Percentiles rank a stretch among this genome's conserved stretches.
These are phyloP conservation scores for Priceomyces castillae DNA, from an alignment of 805 yeast genomes.

Conservation along the genomic window DNA sequence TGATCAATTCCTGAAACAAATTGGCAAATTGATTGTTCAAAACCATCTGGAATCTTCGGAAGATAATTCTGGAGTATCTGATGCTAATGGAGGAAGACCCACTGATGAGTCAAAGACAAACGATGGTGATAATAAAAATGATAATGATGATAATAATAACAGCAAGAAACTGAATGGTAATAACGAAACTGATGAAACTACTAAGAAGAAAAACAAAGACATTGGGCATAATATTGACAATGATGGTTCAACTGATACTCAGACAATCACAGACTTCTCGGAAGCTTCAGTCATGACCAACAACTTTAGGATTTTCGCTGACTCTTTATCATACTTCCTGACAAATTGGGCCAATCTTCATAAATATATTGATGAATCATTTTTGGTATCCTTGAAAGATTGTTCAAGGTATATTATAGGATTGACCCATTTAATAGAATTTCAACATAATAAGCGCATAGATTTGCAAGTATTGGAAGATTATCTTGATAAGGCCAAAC, in stretches of 20 bases:
- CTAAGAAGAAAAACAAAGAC: not conserved
- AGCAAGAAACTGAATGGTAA: not conserved
- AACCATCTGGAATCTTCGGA: slow-evolving; percentile 3
- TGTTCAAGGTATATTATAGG: slow-evolving; percentile 65
- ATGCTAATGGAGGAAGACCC: not conserved
- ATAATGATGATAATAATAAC: slow-evolving; percentile 7
- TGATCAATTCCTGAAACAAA: slow-evolving; percentile 65
- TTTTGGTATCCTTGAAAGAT: slow-evolving; percentile 79
- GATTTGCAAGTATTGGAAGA: slow-evolving; percentile 86
- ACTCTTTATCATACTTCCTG: slow-evolving; percentile 34
- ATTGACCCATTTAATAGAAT: slow-evolving; percentile 59
- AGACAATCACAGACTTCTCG: slow-evolving; percentile 2
- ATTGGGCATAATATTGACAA: not conserved
- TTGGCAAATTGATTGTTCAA: slow-evolving; percentile 55
- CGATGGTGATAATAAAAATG: slow-evolving; percentile 7
- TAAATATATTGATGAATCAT: slow-evolving; percentile 68
- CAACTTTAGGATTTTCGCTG: slow-evolving; percentile 37
- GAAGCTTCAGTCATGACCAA: slow-evolving; percentile 15
- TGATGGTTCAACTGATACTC: not conserved
- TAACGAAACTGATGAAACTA: slow-evolving; percentile 9
- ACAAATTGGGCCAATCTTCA: slow-evolving; percentile 42
- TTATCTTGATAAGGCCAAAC: slow-evolving; percentile 67
- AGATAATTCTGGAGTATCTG: not conserved
- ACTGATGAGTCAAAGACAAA: not conserved
- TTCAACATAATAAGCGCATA: slow-evolving; percentile 86